A percentile compares a stretch with the other conserved stretches of the same genome.
These are phyloP conservation scores for Salix caprea DNA, from an alignment of 345 rosid genomes.

Conservation along the genomic window DNA sequence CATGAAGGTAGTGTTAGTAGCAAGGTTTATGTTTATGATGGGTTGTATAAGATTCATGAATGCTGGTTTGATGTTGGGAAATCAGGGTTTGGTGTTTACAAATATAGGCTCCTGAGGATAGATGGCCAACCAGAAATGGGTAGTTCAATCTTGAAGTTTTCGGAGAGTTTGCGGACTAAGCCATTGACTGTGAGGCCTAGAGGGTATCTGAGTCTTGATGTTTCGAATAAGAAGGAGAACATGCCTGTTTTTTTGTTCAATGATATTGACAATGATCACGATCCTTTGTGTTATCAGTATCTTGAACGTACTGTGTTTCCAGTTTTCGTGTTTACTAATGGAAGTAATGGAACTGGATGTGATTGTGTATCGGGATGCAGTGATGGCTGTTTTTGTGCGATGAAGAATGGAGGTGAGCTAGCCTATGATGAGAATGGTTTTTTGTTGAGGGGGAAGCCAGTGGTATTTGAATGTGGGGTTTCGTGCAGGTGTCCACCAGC, in stretches of 20 bases:
- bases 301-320: conserved; percentile 63
- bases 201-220: conserved; percentile 75
- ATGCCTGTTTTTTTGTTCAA: conserved; percentile 67
- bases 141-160: conserved; percentile 57
- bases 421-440: conserved; percentile 66
- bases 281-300: conserved; percentile 83
- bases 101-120: conserved; percentile 65
- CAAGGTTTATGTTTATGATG: conserved; percentile 85
- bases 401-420: conserved; percentile 74
- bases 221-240: conserved; percentile 57
- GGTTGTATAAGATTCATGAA: conserved; percentile 68
- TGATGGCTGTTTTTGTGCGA: conserved; percentile 64
- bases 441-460: conserved; percentile 64
- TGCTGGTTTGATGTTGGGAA: conserved; percentile 91
- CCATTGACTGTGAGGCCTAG: conserved; percentile 59
- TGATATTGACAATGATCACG: conserved; percentile 68
- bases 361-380: conserved; percentile 57
- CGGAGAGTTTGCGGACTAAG: conserved; percentile 46
- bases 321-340: conserved; percentile 32
- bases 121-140: conserved; percentile 88
- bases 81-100: conserved; percentile 87
- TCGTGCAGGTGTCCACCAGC: conserved; percentile 69
- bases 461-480: conserved; percentile 76
- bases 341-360: conserved; percentile 55
- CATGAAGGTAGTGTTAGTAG: conserved; percentile 43